Base-by-base conservation (phyloP, 108 stramenopile genomes). In the Cyclotella sp. region DNA sequence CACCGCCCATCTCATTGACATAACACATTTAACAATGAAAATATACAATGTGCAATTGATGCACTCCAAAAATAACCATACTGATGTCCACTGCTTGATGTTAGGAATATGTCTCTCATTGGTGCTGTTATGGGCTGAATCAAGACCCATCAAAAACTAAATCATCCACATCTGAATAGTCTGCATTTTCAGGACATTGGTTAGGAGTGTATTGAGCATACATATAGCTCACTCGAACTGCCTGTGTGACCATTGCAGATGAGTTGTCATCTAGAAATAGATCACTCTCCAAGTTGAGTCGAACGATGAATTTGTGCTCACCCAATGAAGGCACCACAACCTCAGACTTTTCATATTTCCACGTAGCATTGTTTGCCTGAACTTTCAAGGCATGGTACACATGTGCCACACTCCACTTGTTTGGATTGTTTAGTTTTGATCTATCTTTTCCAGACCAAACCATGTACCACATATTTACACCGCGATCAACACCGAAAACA, bases 321-420 rank as follows among this genome's bases (percentile, higher is more conserved):
- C 43, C 70, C 7, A 6, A 10, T 22, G 43, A 42, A 11, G 66
- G 66, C 22, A 29, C 26, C 24, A 68, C 66, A 9, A 44, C 24
- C 10, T 68, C 47, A 14, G 66, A 51, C 47, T 27, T 26, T 3
- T 51, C 2, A 28, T 51, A 68, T 21, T 68, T 26, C 66, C 66
- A 68, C 24, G 66, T 28, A 19, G 51, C n/a, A 11, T 68, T 44
- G 24, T 68, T 28, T 13, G 24, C 19, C 11, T 51, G 27, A 44
- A 51, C 18, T 27, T 59, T 62, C 24, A 44, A 59, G n/a, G n/a
- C n/a, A n/a, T n/a, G n/a, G n/a, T n/a, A n/a, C n/a, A n/a, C n/a
- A n/a, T n/a, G n/a, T n/a, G 70, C 70, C 34, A 68, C 47, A 68
- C 66, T 68, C 66, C 47, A 51, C 29, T 68, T 68, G 27, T 51